Evolutionary conservation across 306 rosid genomes (phyloP), one percentile per base, ranked within the genome.

Genomic region (Quercus aquifolioides): DNA sequence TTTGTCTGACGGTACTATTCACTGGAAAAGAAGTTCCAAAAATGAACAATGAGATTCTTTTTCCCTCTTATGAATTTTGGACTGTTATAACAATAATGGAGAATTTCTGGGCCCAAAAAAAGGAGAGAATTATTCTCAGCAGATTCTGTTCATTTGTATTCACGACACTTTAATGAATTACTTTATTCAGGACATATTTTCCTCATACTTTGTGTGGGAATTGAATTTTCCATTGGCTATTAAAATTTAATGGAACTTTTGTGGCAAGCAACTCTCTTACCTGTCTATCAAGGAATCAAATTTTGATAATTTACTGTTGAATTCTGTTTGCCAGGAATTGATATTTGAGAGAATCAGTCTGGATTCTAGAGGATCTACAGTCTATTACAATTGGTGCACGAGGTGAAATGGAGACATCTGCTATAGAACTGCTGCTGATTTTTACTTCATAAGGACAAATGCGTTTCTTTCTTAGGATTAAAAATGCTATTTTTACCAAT

Each of bases 271-370:
- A 5, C 55, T 11, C 31, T 28, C 49, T 20, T 21, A 30, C 69
- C 1, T 54, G 35, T 30, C 11, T 62, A 19, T 52, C 1, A 14
- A 6, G 33, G 13, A 35, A 38, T 55, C 68, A 19, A 26, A 73
- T 9, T 38, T 55, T 38, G 23, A 41, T 41, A 30, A 55, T 19
- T 55, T 13, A 55, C 55, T 55, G 35, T 38, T 74, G 31, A 55
- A 12, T 26, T 69, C 9, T 74, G 71, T 41, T 28, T 54, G 35
- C 65, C 31, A 75, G 82, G 86, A 20, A 54, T 70, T 35, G 20
- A 74, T 1, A 28, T 55, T 2, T 55, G 57, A 25, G 63, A 13
- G 52, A 18, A 35, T 60, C 52, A 46, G 26, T 28, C 23, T 17
- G 31, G 78, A 76, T 62, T 64, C 63, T 18, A 2, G 12, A 20